phyloP scores from a whole-genome alignment of 2,329 filamentous ascomycete genomes.

The Apiospora malaysiana region DNA sequence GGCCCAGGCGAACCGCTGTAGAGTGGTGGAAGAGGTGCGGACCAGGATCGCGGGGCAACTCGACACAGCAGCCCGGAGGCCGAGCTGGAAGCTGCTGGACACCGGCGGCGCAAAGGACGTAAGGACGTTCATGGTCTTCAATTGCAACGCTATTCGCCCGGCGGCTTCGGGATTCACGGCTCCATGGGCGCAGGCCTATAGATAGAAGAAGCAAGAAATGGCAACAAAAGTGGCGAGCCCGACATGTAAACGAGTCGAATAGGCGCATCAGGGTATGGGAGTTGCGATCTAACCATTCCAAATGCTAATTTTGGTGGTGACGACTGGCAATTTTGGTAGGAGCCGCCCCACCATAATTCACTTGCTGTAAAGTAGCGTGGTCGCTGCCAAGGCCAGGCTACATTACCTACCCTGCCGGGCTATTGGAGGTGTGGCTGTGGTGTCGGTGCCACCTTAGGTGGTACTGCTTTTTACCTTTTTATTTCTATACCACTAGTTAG shows the following conservation, averaged over 20 bases:
- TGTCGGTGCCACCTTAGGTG: too few relatives aligned
- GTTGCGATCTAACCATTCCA: not conserved
- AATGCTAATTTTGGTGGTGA: conserved; percentile 17
- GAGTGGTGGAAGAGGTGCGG: conserved; percentile 23
- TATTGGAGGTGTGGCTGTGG: too few relatives aligned
- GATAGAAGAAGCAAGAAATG: too few relatives aligned
- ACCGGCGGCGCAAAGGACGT: conserved; percentile 32
- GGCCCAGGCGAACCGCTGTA: conserved; percentile 32
- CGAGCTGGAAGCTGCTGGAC: conserved; percentile 39
- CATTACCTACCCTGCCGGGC: too few relatives aligned
- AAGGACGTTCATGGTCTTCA: conserved; percentile 39
- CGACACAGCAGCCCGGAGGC: conserved; percentile 37
- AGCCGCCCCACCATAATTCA: not conserved
- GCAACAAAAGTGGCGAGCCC: not conserved
- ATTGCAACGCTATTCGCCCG: conserved; percentile 30
- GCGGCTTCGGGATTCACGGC: conserved; percentile 17
- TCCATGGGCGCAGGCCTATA: conserved; percentile 17
- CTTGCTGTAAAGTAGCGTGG: too few relatives aligned
- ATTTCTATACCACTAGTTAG: too few relatives aligned
- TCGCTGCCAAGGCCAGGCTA: too few relatives aligned
- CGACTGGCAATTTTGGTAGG: not conserved
- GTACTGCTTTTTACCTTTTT: too few relatives aligned
- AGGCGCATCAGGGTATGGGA: not conserved
- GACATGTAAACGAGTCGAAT: not conserved
- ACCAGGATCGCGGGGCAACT: conserved; percentile 33